Conservation (phyloP, 441 rosid species). For the Biscutella laevigata region DNA sequence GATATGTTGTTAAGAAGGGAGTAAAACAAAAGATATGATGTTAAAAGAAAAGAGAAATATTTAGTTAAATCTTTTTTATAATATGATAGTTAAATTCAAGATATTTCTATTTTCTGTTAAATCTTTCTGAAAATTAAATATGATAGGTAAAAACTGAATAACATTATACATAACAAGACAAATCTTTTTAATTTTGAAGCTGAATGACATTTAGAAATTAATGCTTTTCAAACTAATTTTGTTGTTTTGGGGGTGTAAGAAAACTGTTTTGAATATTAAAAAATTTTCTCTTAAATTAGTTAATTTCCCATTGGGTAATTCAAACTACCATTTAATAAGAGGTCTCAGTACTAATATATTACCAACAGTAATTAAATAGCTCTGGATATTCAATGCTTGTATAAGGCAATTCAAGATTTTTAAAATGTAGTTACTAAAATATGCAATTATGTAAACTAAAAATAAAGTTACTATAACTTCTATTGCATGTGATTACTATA, state of each 20-base stretch:
- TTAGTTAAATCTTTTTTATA: too few species aligned
- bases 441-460: not conserved
- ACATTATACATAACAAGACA: too few species aligned
- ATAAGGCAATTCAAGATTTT: slow-evolving; percentile 15
- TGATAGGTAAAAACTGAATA: too few species aligned
- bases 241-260: not conserved
- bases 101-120: too few species aligned
- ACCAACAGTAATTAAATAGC: slow-evolving; percentile 8
- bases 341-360: not conserved
- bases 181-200: not conserved
- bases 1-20: too few species aligned
- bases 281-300: not conserved
- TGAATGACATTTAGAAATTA: not conserved
- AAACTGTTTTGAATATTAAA: not conserved
- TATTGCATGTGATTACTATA: slow-evolving; percentile 16
- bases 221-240: not conserved
- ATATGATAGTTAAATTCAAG: too few species aligned
- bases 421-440: slow-evolving; percentile 1
- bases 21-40: too few species aligned
- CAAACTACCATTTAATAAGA: slow-evolving; percentile 10
- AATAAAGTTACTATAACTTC: not conserved
- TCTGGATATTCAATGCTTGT: slow-evolving; percentile 15
- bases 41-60: too few species aligned
- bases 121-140: too few species aligned
- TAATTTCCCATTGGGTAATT: not conserved